Evolutionary conservation across 2,329 filamentous ascomycete genomes (phyloP).

Genomic region (Lomentospora prolificans): DNA sequence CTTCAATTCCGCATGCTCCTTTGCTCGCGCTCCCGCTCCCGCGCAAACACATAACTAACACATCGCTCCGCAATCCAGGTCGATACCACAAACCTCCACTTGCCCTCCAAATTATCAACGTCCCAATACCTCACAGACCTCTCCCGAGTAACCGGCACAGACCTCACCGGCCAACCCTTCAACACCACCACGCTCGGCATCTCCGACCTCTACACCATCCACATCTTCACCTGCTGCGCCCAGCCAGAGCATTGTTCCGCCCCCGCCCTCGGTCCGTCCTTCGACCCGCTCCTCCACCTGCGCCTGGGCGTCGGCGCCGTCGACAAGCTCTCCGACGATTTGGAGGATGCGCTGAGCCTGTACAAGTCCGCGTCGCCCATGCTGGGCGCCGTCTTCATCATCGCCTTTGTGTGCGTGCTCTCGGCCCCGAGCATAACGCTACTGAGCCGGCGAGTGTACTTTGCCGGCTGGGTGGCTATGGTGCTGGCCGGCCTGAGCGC

Average conservation of each 20-base stretch:
- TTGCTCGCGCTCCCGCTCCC: background rate
- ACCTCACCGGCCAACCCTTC: constrained; percentile 20
- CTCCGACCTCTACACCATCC: constrained; percentile 20
- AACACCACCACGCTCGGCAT: constrained; percentile 20
- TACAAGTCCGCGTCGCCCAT: constrained; percentile 20
- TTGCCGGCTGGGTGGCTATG: background rate
- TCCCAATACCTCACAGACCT: constrained; percentile 23
- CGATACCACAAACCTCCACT: constrained; percentile 18
- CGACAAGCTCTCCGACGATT: constrained; percentile 12
- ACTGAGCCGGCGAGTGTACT: background rate
- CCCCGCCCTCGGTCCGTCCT: constrained; percentile 20
- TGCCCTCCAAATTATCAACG: constrained; percentile 20
- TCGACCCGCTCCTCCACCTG: constrained; percentile 22
- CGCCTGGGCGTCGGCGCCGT: constrained; percentile 18
- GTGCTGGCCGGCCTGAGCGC: background rate
- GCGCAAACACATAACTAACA: background rate
- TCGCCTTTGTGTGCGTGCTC: constrained; percentile 15
- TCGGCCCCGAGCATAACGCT: constrained; percentile 8
- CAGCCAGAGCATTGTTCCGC: constrained; percentile 16
- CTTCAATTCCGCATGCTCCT: background rate
- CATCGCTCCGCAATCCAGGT: constrained; percentile 17
- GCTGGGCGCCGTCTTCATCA: constrained; percentile 19
- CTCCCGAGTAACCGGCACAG: constrained; percentile 19
- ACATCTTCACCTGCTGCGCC: constrained; percentile 22
- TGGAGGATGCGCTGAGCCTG: constrained; percentile 16